Percentiles rank a stretch among this genome's conserved stretches.
Conservation (phyloP, 2,329 filamentous ascomycete species). For the Penicillium sp. region DNA sequence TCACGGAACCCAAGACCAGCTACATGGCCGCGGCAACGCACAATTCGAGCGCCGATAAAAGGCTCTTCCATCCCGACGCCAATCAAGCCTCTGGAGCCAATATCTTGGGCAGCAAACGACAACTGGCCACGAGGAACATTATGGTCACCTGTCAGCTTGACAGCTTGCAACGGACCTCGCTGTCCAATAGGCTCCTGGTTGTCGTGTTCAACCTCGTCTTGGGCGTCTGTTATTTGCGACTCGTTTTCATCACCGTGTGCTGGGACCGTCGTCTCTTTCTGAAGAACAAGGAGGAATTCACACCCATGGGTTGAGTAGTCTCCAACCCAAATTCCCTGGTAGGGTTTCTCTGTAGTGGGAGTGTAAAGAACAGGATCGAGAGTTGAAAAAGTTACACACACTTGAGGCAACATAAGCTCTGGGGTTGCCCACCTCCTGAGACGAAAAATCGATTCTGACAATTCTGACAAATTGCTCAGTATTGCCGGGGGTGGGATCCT, state of each 20-base stretch:
- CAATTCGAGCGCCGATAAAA: conserved; percentile 73
- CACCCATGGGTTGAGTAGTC: conserved; percentile 87
- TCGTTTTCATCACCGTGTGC: not conserved
- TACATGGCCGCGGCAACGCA: conserved; percentile 74
- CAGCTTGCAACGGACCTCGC: conserved; percentile 70
- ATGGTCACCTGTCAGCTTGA: conserved; percentile 89
- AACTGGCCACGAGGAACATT: conserved; percentile 86
- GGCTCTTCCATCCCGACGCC: conserved; percentile 63
- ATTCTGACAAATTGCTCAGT: conserved; percentile 52
- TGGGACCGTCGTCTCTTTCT: conserved; percentile 55
- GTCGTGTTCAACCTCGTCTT: conserved; percentile 38
- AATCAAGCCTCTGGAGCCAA: conserved; percentile 65
- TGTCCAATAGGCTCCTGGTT: conserved; percentile 53
- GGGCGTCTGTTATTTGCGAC: not conserved
- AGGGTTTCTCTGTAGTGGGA: conserved; percentile 76
- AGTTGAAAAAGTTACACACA: conserved; percentile 65
- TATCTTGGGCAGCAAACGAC: conserved; percentile 76
- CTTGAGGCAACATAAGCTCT: conserved; percentile 31
- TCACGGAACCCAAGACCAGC: conserved; percentile 69
- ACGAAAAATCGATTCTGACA: conserved; percentile 70
- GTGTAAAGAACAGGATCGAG: conserved; percentile 74
- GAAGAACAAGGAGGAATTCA: conserved; percentile 81
- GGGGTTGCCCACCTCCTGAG: conserved; percentile 76
- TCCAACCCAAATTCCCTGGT: conserved; percentile 87
- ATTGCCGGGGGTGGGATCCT: conserved; percentile 46